These are phyloP conservation scores for Trametes meyenii DNA, from an alignment of 768 basidiomycete species.

Conservation along the genomic window DNA sequence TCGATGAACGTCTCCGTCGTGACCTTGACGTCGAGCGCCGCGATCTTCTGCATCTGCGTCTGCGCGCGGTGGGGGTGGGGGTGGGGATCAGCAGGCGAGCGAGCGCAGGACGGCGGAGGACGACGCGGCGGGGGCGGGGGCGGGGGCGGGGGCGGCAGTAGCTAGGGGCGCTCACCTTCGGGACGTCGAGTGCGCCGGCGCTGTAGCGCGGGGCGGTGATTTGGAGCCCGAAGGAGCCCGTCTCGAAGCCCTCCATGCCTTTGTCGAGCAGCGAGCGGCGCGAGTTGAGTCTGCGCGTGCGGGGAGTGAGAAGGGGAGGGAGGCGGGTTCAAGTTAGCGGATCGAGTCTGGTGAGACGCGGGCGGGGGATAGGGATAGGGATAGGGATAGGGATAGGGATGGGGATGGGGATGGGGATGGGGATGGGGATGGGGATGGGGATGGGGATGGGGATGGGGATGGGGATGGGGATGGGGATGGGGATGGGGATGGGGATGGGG, in stretches of 20 bases:
- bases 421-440: too few relatives aligned
- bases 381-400: too few relatives aligned
- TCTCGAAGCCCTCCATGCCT: conserved; percentile 9
- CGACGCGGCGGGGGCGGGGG: background rate
- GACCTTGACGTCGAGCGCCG: conserved; percentile 7
- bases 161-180: too few relatives aligned
- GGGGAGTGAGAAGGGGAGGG: background rate
- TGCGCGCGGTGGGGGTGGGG: background rate
- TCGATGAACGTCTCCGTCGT: conserved; percentile 2
- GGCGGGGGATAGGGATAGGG: too few relatives aligned
- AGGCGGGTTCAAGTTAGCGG: too few relatives aligned
- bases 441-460: too few relatives aligned
- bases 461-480: too few relatives aligned
- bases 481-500: too few relatives aligned
- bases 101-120: background rate
- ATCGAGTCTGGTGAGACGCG: too few relatives aligned
- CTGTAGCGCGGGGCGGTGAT: background rate
- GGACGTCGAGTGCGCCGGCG: background rate
- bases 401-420: too few relatives aligned
- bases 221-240: conserved; percentile 2
- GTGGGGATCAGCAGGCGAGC: background rate
- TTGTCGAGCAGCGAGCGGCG: conserved; percentile 3
- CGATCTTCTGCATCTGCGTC: background rate
- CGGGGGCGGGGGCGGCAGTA: background rate
- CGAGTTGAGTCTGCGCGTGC: conserved; percentile 4